Evolutionary conservation across 495 filamentous ascomycete species (phyloP).

Genomic region (Lasiosphaeria hispida): DNA sequence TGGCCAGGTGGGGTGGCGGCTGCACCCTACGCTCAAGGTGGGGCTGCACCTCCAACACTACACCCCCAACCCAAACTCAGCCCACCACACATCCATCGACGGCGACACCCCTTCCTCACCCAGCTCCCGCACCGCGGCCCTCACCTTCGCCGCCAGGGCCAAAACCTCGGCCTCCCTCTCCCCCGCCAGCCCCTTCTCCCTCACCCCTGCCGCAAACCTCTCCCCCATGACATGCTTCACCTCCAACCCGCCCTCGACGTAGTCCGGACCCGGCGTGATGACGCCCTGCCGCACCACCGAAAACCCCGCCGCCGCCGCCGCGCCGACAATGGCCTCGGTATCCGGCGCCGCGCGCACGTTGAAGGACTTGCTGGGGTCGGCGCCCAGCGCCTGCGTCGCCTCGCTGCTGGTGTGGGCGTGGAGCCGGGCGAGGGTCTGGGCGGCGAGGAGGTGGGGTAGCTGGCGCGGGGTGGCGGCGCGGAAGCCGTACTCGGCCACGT

Average conservation of each 20-base stretch:
- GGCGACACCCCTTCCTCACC: conserved; percentile 28
- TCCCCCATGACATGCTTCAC: conserved; percentile 22
- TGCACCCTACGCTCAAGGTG: no score
- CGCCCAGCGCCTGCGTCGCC: no score
- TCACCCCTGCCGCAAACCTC: conserved; percentile 22
- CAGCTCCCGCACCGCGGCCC: conserved; percentile 19
- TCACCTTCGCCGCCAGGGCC: conserved; percentile 28
- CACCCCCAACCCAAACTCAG: conserved; percentile 16
- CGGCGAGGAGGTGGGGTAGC: conserved; percentile 38
- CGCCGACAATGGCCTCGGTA: background rate
- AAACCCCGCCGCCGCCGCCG: conserved; percentile 20
- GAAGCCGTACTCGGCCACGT: conserved; percentile 37
- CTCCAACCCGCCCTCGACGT: conserved; percentile 45
- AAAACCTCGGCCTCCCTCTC: conserved; percentile 34
- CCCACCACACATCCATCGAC: conserved; percentile 46
- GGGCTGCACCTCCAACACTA: no score
- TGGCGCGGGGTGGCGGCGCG: conserved; percentile 1
- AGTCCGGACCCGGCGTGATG: conserved; percentile 25
- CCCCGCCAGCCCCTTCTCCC: conserved; percentile 20
- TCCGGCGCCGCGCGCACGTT: conserved; percentile 6
- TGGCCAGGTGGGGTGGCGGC: no score
- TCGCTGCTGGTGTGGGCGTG: background rate
- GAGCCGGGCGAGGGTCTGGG: conserved; percentile 20
- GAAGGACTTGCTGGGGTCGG: background rate
- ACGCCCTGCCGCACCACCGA: conserved; percentile 24